Conservation (phyloP, 2,329 filamentous ascomycete genomes). For the Trichoderma koningiopsis region DNA sequence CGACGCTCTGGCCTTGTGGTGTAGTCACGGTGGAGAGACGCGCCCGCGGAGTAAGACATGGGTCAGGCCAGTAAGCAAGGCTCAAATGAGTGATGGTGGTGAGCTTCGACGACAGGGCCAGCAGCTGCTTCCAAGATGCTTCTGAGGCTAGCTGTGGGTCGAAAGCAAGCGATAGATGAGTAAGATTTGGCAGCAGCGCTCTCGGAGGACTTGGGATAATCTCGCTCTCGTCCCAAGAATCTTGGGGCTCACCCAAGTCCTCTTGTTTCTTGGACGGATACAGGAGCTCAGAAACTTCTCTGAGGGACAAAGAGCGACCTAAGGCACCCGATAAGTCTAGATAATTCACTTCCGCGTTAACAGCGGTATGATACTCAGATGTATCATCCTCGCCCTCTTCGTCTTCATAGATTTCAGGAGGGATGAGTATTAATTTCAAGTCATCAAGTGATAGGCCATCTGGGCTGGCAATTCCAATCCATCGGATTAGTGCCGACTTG, state of each 20-base stretch:
- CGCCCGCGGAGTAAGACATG: conserved; percentile 58
- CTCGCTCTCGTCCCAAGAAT: conserved; percentile 56
- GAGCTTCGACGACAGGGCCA: conserved; percentile 55
- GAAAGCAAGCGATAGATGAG: conserved; percentile 61
- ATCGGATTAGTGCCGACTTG: conserved; percentile 54
- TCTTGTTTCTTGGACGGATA: conserved; percentile 42
- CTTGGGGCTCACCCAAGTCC: conserved; percentile 41
- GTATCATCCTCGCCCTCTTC: conserved; percentile 9
- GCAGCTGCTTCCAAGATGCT: conserved; percentile 61
- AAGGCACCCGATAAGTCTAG: conserved; percentile 58
- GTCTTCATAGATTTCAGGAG: conserved; percentile 35
- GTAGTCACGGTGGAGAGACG: conserved; percentile 51
- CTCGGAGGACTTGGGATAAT: conserved; percentile 37
- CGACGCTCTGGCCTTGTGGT: conserved; percentile 46
- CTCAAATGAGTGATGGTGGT: conserved; percentile 61
- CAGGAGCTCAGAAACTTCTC: conserved; percentile 55
- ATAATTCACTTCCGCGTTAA: conserved; percentile 46
- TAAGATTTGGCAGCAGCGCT: conserved; percentile 57
- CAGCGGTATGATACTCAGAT: conserved; percentile 5
- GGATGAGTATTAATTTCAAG: conserved; percentile 50
- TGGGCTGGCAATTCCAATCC: conserved; percentile 49
- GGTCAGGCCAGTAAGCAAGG: conserved; percentile 64
- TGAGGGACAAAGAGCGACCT: conserved; percentile 54
- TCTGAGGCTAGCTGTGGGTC: conserved; percentile 38
- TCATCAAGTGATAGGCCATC: conserved; percentile 54